phyloP scores from a whole-genome alignment of 1,284 basidiomycete genomes.

The Leccinum pachyderme region DNA sequence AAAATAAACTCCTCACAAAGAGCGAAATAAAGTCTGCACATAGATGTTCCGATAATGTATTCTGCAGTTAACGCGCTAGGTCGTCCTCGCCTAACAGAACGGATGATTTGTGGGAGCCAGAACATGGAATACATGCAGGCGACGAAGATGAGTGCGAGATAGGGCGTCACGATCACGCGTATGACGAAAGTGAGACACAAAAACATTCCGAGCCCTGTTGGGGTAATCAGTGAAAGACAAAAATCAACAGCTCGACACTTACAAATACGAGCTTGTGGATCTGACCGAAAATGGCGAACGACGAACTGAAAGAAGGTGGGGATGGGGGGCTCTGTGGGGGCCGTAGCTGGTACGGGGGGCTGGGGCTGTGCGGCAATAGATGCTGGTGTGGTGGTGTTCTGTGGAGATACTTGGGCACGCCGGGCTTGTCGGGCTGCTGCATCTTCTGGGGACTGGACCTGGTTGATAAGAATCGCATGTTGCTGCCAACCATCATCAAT shows the following conservation, averaged over 20 bases:
- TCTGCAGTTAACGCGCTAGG: constrained; percentile 55
- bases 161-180: constrained; percentile 71
- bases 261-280: constrained; percentile 73
- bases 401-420: constrained; percentile 7
- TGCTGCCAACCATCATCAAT: constrained; percentile 50
- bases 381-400: background rate
- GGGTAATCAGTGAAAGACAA: background rate
- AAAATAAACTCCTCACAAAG: constrained; percentile 57
- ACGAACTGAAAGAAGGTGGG: constrained; percentile 49
- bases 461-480: constrained; percentile 76
- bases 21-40: constrained; percentile 68
- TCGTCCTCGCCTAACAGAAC: constrained; percentile 73
- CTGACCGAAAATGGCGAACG: constrained; percentile 57
- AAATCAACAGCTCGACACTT: constrained; percentile 21
- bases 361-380: constrained; percentile 15
- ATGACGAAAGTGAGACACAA: constrained; percentile 68
- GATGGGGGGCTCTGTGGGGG: constrained; percentile 14
- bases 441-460: constrained; percentile 81
- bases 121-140: constrained; percentile 69
- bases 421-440: constrained; percentile 32
- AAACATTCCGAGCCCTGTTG: constrained; percentile 64
- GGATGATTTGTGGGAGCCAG: constrained; percentile 83
- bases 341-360: constrained; percentile 13
- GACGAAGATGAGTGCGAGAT: constrained; percentile 65
- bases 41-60: constrained; percentile 78